Conservation (phyloP, 2,329 filamentous ascomycete genomes). For the Alternaria atra region DNA sequence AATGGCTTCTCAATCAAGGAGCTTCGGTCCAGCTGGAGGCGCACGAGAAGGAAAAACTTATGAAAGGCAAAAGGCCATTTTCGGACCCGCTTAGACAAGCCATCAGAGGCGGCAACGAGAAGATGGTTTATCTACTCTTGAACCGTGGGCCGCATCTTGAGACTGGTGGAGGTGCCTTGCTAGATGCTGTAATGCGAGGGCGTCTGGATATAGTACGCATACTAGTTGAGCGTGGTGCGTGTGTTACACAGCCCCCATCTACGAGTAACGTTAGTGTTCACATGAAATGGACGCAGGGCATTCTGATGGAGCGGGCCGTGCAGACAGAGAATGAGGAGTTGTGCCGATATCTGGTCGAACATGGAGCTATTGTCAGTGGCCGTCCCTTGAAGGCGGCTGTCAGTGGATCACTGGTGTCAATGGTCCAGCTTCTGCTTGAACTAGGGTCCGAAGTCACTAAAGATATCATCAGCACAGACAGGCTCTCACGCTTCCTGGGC, state of each 20-base stretch:
- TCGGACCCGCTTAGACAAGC: conserved; percentile 4
- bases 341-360: background rate
- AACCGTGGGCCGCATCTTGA: conserved; percentile 4
- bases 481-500: background rate
- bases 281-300: background rate
- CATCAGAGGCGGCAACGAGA: conserved; percentile 11
- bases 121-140: conserved; percentile 11
- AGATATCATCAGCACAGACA: background rate
- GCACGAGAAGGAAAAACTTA: no score
- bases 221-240: conserved; percentile 7
- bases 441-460: background rate
- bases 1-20: conserved; percentile 1
- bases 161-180: background rate
- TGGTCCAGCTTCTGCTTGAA: background rate
- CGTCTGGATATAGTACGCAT: conserved; percentile 16
- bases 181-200: conserved; percentile 1
- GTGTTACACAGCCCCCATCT: background rate
- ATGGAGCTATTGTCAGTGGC: background rate
- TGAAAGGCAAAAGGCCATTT: background rate
- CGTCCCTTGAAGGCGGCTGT: background rate
- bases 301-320: background rate
- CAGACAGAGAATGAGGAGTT: background rate
- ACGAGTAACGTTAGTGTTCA: background rate
- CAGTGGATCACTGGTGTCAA: background rate
- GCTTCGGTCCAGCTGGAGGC: background rate